phyloP scores from a whole-genome alignment of 106 monocot species.

The Allium fistulosum region DNA sequence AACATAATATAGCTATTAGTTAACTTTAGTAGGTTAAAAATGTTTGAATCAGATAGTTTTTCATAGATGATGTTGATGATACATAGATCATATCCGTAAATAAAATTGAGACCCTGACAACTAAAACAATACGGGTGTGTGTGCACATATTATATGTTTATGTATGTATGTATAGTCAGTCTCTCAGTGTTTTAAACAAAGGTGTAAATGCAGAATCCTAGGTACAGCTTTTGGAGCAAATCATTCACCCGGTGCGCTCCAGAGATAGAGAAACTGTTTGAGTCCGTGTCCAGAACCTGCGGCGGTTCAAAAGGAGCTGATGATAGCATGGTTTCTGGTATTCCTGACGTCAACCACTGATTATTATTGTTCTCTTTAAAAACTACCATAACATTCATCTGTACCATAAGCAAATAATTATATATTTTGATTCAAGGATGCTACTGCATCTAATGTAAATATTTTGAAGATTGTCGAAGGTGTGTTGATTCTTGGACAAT shows the following conservation, averaged over 20 bases:
- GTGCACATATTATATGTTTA: neutral
- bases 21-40: too few species aligned
- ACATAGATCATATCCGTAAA: neutral
- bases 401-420: too few species aligned
- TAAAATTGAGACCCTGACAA: too few species aligned
- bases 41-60: too few species aligned
- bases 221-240: conserved; percentile 79
- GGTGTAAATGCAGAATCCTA: conserved; percentile 52
- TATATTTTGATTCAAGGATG: too few species aligned
- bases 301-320: conserved; percentile 62
- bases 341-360: conserved; percentile 45
- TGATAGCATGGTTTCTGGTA: conserved; percentile 48
- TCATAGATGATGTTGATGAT: too few species aligned
- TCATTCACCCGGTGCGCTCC: conserved; percentile 69
- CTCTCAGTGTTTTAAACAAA: neutral
- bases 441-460: too few species aligned
- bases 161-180: neutral
- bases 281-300: conserved; percentile 77
- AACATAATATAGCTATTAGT: too few species aligned
- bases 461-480: too few species aligned
- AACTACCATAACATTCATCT: too few species aligned
- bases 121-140: too few species aligned
- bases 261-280: conserved; percentile 85
- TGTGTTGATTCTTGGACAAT: too few species aligned
- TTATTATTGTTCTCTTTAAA: neutral